Percentiles rank a stretch among this genome's conserved stretches.
Evolutionary conservation across 2,329 filamentous ascomycete genomes (phyloP).

Genomic region (Phyllosticta ampelicida): DNA sequence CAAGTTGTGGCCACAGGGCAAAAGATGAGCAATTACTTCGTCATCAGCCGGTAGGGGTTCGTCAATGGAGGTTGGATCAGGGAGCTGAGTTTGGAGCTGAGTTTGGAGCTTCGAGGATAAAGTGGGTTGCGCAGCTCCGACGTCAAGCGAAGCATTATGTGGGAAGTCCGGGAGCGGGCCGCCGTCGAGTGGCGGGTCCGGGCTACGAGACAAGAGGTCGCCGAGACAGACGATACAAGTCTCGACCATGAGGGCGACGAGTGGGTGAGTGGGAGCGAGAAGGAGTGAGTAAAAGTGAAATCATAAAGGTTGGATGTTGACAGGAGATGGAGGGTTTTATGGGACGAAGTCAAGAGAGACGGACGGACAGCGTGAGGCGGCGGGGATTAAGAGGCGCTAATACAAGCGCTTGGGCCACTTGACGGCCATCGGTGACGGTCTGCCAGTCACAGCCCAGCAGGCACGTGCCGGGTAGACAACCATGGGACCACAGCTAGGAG

Average conservation of each 20-base stretch:
- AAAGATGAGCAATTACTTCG: slow-evolving; percentile 48
- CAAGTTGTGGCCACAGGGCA: slow-evolving; percentile 80
- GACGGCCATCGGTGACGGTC: background rate
- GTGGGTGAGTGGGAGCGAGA: background rate
- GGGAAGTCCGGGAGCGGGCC: slow-evolving; percentile 15
- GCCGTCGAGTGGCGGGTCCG: slow-evolving; percentile 25
- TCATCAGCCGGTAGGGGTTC: slow-evolving; percentile 30
- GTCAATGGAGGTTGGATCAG: slow-evolving; percentile 17
- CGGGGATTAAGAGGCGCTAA: slow-evolving; percentile 11
- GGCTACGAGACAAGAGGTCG: slow-evolving; percentile 46
- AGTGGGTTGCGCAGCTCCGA: slow-evolving; percentile 4
- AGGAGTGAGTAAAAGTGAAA: slow-evolving; percentile 9
- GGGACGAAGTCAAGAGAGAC: slow-evolving; percentile 14
- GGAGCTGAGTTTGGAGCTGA: slow-evolving; percentile 9
- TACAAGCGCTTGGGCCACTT: background rate
- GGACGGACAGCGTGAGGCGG: slow-evolving; percentile 10
- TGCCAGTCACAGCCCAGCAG: background rate
- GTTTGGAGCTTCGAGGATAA: slow-evolving; percentile 4
- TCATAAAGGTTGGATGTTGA: slow-evolving; percentile 4
- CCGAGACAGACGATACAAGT: slow-evolving; percentile 63
- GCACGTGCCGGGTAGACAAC: background rate
- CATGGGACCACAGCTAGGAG: no score
- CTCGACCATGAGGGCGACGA: slow-evolving; percentile 44
- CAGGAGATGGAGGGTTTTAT: slow-evolving; percentile 1
- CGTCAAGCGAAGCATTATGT: slow-evolving; percentile 10